phyloP scores from a whole-genome alignment of 108 stramenopile species.

The Stephanodiscus triporus region DNA sequence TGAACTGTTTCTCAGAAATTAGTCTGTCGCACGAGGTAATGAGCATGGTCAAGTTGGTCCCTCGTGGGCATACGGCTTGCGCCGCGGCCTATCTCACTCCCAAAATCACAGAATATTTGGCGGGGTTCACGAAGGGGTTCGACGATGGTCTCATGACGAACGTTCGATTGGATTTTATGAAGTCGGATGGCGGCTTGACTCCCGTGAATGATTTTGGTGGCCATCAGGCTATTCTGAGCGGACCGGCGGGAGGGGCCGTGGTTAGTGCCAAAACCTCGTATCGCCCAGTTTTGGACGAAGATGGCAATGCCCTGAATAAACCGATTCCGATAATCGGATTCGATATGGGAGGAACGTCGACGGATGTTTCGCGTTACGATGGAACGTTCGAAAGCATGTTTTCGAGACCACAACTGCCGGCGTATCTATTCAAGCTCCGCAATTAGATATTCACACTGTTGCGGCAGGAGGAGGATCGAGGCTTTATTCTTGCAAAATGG shows the following conservation, averaged over 20 bases:
- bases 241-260: constrained; percentile 95
- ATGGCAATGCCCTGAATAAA: constrained; percentile 33
- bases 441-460: constrained; percentile 98
- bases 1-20: constrained; percentile 93
- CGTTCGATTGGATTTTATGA: constrained; percentile 95
- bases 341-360: constrained; percentile 99
- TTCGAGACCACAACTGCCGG: constrained; percentile 98
- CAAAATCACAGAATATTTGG: constrained; percentile 87
- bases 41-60: constrained; percentile 96
- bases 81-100: constrained; percentile 99
- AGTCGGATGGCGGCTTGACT: constrained; percentile 97
- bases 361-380: constrained; percentile 92
- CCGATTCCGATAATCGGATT: constrained; percentile 94
- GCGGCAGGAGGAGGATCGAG: constrained; percentile 94
- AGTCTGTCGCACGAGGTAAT: constrained; percentile 87
- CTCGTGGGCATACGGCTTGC: constrained; percentile 90
- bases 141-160: constrained; percentile 71
- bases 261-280: constrained; percentile 97
- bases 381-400: constrained; percentile 91
- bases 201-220: constrained; percentile 93
- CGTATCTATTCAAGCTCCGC: constrained; percentile 92
- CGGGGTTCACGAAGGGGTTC: constrained; percentile 88
- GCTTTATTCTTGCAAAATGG: constrained; percentile 89
- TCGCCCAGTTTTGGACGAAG: constrained; percentile 31
- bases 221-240: constrained; percentile 92